These are phyloP conservation scores for Suillus americanus DNA, from an alignment of 768 basidiomycete genomes.

Conservation along the genomic window DNA sequence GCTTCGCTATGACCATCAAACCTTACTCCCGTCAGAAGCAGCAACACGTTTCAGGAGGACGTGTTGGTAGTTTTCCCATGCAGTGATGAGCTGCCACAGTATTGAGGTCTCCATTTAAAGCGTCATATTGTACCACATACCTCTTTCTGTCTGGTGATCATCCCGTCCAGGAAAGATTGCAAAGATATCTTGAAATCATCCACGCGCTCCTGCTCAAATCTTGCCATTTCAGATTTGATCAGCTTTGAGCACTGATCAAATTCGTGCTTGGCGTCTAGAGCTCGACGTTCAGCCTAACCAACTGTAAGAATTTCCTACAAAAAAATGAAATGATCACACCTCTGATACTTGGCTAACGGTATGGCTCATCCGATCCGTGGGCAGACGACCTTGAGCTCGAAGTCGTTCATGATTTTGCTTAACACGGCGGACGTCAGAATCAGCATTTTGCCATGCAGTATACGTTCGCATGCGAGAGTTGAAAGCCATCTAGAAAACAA, in stretches of 20 bases:
- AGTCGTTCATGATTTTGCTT: constrained; percentile 81
- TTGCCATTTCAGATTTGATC: constrained; percentile 83
- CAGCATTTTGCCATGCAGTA: constrained; percentile 76
- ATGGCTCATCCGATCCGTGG: constrained; percentile 66
- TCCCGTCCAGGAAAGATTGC: constrained; percentile 81
- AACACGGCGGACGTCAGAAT: constrained; percentile 69
- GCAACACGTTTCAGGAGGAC: constrained; percentile 54
- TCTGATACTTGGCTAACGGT: constrained; percentile 83
- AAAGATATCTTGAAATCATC: constrained; percentile 89
- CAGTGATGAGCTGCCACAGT: constrained; percentile 57
- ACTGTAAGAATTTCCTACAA: not conserved
- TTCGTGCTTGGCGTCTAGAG: constrained; percentile 80
- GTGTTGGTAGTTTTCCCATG: constrained; percentile 85
- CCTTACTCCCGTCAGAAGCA: constrained; percentile 1
- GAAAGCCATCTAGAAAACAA: constrained; percentile 69
- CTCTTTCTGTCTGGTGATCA: constrained; percentile 84
- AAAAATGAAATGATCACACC: constrained; percentile 40
- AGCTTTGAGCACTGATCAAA: constrained; percentile 88
- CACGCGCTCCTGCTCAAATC: constrained; percentile 92
- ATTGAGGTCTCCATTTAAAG: not conserved
- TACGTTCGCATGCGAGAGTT: constrained; percentile 83
- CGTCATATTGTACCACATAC: constrained; percentile 35
- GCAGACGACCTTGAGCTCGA: constrained; percentile 71
- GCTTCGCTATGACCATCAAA: not conserved
- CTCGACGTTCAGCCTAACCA: constrained; percentile 76